Evolutionary conservation across 306 rosid genomes (phyloP), one percentile per base, ranked within the genome.

Genomic region (Hippophae rhamnoides): DNA sequence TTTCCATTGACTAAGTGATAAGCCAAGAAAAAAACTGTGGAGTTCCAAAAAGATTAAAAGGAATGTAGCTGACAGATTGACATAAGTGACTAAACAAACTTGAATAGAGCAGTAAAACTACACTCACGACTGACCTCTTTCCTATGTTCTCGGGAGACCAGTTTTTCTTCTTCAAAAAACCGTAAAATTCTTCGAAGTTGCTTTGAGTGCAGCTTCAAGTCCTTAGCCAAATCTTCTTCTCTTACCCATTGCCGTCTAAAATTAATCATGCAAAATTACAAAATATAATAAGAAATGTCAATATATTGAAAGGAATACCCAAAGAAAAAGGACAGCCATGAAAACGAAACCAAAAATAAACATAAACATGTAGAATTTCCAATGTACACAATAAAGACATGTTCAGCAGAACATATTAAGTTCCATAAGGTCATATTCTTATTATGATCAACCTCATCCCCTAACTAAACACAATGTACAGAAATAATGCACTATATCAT

Each of bases 161-260:
- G 68, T 76, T 89, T 88, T 80, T 93, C 99, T 76, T 88, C 99
- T 76, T 93, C 99, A 64, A 93, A 86, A 63, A 80, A 84, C 47
- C 88, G 78, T 65, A 89, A 65, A 60, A 88, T 86, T 63, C 94
- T 86, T 48, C 94, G 97, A 62, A 92, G 92, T 61, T 86, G 97
- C 79, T 93, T 88, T 0, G 95, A 68, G 70, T 93, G 99, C 67
- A 93, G 70, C 66, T 89, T 86, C 66, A 89, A 87, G 73, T 89
- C 95, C 89, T 93, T 93, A 54, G 95, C 97, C 76, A 93, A 84
- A 78, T 93, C 97, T 68, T 93, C 95, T 76, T 88, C 97, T 18
- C 95, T 79, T 47, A 93, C 95, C 99, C 99, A 93, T 79, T 89
- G 97, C 10, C 94, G 90, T 64, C 99, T 88, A 57, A 42, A 52